Base-by-base conservation (phyloP, 371 early-diverging fungal genomes). In the Actinomortierella ambigua region DNA sequence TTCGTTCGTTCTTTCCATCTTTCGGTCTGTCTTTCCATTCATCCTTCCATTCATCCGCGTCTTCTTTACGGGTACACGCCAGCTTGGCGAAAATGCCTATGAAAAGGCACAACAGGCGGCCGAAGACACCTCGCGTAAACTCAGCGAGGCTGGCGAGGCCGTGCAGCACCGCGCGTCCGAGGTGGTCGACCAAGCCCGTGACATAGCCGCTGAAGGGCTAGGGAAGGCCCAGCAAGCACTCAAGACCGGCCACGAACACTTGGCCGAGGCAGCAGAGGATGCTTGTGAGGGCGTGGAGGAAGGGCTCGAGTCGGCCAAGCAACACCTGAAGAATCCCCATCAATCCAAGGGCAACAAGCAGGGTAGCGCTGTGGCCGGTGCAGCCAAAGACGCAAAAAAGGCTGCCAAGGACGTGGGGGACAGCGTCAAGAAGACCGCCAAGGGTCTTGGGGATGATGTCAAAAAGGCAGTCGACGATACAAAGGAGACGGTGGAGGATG, bases 61-160 rank as follows among this genome's bases (percentile, higher is more conserved):
- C 34, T 4, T 15, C 17, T 46, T 17, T 8, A 34, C 34, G 11
- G 11, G 11, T 34, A 34, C 15, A 48, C 2, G n/a, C 3, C 22
- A 71, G 73, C 48, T 71, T 11, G 63, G 65, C 9, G 73, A 61
- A 18, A 61, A 64, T 15, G 69, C 69, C 39, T 53, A 53, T 13
- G 58, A 57, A 11, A 64, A 61, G 55, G 64, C 61, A 18, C 27
- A 56, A 2, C 66, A 43, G 13, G 61, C 54, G 18, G 61, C 66
- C 5, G 61, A 67, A 18, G 68, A 68, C 5, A 58, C 68, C 18
- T 47, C 57, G n/a, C 54, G 54, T 40, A 58, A 27, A 34, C 9
- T 68, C 20, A 6, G 53, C n/a, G 62, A 57, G 22, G 65, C 70
- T 11, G 56, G 61, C 11, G 54, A 57, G 7, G 55, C 23, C 44